Conservation (phyloP, 306 rosid genomes). For the Cicer bijugum region DNA sequence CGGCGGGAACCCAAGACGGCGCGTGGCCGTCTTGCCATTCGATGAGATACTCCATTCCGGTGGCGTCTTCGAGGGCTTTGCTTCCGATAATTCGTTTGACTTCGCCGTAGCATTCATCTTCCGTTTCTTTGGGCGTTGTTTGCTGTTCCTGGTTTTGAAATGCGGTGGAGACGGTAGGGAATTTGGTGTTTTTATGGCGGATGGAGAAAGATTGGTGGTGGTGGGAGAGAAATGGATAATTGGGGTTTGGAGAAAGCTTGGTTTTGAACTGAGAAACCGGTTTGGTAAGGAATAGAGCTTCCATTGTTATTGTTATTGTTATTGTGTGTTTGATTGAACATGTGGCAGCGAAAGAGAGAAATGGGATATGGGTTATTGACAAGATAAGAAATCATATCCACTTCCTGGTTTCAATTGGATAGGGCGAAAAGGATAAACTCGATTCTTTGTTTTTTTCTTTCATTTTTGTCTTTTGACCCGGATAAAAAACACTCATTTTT, state of each 20-base stretch:
- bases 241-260: conserved; percentile 47
- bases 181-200: conserved; percentile 46
- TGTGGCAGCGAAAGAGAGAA: conserved; percentile 35
- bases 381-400: conserved; percentile 83
- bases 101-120: conserved; percentile 73
- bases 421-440: not conserved
- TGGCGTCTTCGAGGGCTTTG: conserved; percentile 53
- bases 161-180: conserved; percentile 39
- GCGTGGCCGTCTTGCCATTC: conserved; percentile 86
- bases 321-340: not conserved
- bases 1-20: conserved; percentile 80
- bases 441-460: not conserved
- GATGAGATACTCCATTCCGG: conserved; percentile 78
- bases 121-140: conserved; percentile 18
- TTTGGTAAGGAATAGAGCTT: conserved; percentile 62
- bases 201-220: conserved; percentile 26
- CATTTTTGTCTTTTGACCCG: not conserved
- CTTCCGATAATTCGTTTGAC: conserved; percentile 81
- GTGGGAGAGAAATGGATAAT: conserved; percentile 17
- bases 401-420: conserved; percentile 43
- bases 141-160: conserved; percentile 54
- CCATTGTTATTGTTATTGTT: conserved; percentile 50
- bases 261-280: conserved; percentile 64
- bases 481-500: too few species aligned
- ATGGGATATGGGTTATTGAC: not conserved